A percentile compares a stretch with the other conserved stretches of the same genome.
Conservation (phyloP, 2,329 filamentous ascomycete genomes). For the Beauveria medogensis region DNA sequence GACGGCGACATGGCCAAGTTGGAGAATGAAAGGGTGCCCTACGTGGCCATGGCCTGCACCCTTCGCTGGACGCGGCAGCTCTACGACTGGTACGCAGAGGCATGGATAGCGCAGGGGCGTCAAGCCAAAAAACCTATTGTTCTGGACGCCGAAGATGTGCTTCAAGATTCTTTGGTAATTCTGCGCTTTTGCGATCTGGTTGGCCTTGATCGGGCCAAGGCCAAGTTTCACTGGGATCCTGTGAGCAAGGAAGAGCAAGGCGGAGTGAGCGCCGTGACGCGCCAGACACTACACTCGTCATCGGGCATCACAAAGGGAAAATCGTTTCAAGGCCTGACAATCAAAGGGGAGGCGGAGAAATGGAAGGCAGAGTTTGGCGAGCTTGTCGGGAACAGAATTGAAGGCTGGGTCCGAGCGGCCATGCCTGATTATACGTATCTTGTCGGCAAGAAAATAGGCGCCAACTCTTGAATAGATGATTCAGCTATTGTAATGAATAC, state of each 20-base stretch:
- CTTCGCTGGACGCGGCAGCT: slow-evolving; percentile 7
- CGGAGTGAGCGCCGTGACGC: background rate
- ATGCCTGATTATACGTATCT: slow-evolving; percentile 9
- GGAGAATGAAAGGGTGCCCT: background rate
- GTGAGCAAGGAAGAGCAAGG: background rate
- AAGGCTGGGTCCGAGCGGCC: slow-evolving; percentile 7
- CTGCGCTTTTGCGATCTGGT: background rate
- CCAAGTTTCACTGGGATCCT: background rate
- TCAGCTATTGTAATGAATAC: background rate
- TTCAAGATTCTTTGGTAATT: background rate
- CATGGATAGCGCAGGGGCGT: background rate
- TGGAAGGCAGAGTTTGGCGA: slow-evolving; percentile 14
- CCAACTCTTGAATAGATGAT: background rate
- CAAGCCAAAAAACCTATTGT: background rate
- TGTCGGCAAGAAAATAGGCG: background rate
- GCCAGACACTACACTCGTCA: background rate
- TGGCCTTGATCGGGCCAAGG: background rate
- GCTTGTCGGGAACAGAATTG: background rate
- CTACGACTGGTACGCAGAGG: background rate
- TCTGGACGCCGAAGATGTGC: background rate
- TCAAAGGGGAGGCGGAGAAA: slow-evolving; percentile 11
- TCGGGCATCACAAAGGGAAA: slow-evolving; percentile 5
- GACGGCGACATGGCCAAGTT: background rate
- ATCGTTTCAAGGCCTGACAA: slow-evolving; percentile 10
- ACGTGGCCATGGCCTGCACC: background rate